Conservation (phyloP, 2,329 filamentous ascomycete species). For the Hypoxylon sp. region DNA sequence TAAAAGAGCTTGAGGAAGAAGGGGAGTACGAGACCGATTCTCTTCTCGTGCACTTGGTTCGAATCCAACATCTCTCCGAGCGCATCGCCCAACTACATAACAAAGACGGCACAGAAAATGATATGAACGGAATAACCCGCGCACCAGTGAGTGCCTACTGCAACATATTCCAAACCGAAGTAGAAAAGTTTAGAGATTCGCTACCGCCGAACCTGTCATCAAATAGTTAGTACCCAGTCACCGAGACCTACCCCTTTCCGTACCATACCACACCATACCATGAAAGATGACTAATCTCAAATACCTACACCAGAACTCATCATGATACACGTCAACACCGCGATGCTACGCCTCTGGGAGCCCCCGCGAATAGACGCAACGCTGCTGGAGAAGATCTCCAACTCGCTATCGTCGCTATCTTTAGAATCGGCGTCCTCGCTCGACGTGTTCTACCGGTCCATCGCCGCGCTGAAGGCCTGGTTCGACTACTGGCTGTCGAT, state of each 20-base stretch:
- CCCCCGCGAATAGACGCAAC: constrained; percentile 55
- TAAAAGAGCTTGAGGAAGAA: constrained; percentile 54
- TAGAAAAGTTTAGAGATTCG: constrained; percentile 52
- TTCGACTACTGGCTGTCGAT: constrained; percentile 59
- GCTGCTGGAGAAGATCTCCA: constrained; percentile 53
- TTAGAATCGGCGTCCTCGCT: constrained; percentile 53
- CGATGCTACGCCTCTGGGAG: constrained; percentile 57
- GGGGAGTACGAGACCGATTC: constrained; percentile 58
- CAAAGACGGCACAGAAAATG: constrained; percentile 47
- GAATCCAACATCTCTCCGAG: constrained; percentile 60
- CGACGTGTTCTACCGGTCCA: constrained; percentile 60
- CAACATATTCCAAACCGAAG: constrained; percentile 55
- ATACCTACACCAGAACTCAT: too few species aligned
- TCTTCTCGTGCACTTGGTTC: constrained; percentile 56
- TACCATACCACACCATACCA: background rate
- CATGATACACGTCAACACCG: constrained; percentile 51
- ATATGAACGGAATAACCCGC: constrained; percentile 48
- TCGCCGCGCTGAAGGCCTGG: constrained; percentile 57
- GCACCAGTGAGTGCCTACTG: constrained; percentile 57
- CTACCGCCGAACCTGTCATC: constrained; percentile 49
- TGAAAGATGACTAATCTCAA: background rate
- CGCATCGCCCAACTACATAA: constrained; percentile 56
- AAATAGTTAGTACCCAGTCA: constrained; percentile 52
- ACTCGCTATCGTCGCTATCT: constrained; percentile 52
- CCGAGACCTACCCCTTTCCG: too few species aligned